These are phyloP conservation scores for Coemansia biformis DNA, from an alignment of 192 early-diverging fungal genomes.

Conservation along the genomic window DNA sequence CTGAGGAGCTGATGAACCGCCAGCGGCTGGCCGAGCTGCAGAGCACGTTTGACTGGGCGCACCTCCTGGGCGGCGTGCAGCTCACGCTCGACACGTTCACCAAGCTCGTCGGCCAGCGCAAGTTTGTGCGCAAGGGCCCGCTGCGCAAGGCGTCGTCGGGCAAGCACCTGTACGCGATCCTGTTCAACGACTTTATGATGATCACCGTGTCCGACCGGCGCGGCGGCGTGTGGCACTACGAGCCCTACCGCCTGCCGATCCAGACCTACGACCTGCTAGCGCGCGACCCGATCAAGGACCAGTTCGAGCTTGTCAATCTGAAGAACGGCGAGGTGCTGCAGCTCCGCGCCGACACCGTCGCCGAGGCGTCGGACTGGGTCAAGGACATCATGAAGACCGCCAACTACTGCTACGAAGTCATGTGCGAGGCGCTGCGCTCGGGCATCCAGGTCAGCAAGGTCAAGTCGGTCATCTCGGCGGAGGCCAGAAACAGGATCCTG, in stretches of 20 bases:
- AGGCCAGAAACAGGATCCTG: conserved; percentile 39
- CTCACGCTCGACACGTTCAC: conserved; percentile 47
- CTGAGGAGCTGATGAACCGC: conserved; percentile 46
- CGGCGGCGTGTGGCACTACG: conserved; percentile 45
- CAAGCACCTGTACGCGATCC: conserved; percentile 44
- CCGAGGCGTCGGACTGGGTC: conserved; percentile 44
- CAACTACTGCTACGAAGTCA: conserved; percentile 44
- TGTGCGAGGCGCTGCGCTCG: conserved; percentile 45
- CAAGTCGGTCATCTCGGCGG: conserved; percentile 46
- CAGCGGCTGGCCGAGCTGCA: conserved; percentile 47
- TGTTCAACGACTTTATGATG: conserved; percentile 54
- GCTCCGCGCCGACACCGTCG: conserved; percentile 36
- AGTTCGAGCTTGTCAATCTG: conserved; percentile 48
- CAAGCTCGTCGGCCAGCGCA: conserved; percentile 45
- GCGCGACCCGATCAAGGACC: conserved; percentile 44
- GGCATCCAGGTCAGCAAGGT: conserved; percentile 51
- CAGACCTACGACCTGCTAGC: conserved; percentile 48
- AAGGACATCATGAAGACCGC: conserved; percentile 44
- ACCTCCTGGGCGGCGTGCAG: conserved; percentile 47
- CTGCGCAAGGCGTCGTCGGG: conserved; percentile 47
- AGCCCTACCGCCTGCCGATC: conserved; percentile 45
- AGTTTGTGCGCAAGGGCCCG: conserved; percentile 51
- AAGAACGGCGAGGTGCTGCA: conserved; percentile 47
- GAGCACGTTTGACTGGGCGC: conserved; percentile 45
- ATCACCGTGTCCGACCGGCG: conserved; percentile 45